Base-by-base conservation (phyloP, 225 moss, liverwort and hornwort genomes). In the Bryum argenteum region DNA sequence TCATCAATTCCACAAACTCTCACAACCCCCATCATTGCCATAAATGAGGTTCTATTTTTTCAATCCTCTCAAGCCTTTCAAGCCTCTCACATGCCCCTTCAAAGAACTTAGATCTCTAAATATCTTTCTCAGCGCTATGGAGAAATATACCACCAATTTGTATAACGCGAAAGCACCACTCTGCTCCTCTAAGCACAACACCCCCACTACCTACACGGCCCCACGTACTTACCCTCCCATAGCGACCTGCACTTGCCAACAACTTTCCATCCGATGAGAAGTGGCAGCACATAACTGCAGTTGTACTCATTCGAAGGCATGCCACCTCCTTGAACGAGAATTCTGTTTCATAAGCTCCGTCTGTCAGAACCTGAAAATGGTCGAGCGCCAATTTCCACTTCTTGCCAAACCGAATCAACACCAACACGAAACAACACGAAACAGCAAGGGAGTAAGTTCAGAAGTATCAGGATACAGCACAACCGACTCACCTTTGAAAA, bases 191-290 rank as follows among this genome's bases (percentile, higher is more conserved):
- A 57, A 22, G 38, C 61, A 15, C 19, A 55, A 56, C 11, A 23
- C 56, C 42, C 39, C 48, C 21, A 5, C 70, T 6, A 44, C 53
- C 19, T 1, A 70, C 3, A 51, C 47, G 11, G 10, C 28, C 55
- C 6, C n/a, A 18, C 21, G 44, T 13, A 17, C 61, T 62, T 56
- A 98, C 98, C 92, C 86, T 94, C 78, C 94, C 94, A 65, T 98
- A 94, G 21, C 94, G 98, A 55, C 98, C 98, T 63, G 98, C 98
- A 79, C 98, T 98, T 57, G 98, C 98, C 80, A 98, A 74, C 75
- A 98, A 66, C 79, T 94, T 98, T 70, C 98, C 98, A 55, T 98
- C 94, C 15, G 98, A 94, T 37, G 98, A 98, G 65, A 98, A 98
- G 73, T 98, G 98, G 57, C 94, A 94, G 78, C 98, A 92, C 61